Conservation (phyloP, 2,329 filamentous ascomycete genomes). For the Arthroderma sp. region DNA sequence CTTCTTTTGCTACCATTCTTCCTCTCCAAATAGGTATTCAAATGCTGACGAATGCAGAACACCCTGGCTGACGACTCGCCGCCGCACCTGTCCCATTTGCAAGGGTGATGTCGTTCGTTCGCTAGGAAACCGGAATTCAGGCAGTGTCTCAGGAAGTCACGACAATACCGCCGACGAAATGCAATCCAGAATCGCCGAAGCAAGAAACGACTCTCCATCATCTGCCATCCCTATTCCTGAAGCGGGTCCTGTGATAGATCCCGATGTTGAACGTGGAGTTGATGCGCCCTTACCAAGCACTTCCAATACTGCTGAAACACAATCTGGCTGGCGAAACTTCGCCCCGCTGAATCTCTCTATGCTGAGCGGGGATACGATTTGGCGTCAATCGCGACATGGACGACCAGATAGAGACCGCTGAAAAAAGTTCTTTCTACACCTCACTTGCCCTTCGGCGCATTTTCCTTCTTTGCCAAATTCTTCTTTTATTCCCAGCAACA, state of each 20-base stretch:
- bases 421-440: conserved; percentile 2
- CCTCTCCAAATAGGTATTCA: not conserved
- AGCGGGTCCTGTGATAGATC: conserved; percentile 22
- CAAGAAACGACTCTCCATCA: conserved; percentile 36
- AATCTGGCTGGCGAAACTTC: conserved; percentile 32
- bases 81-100: conserved; percentile 96
- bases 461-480: not conserved
- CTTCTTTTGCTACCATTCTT: not conserved
- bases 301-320: conserved; percentile 15
- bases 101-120: conserved; percentile 82
- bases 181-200: conserved; percentile 33
- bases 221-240: conserved; percentile 36
- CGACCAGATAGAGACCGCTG: conserved; percentile 26
- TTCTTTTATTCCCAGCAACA: not conserved
- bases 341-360: conserved; percentile 32
- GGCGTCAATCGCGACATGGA: conserved; percentile 26
- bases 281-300: conserved; percentile 21
- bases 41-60: conserved; percentile 46
- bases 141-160: conserved; percentile 14
- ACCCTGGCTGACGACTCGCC: conserved; percentile 87
- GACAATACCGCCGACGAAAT: conserved; percentile 33
- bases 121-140: conserved; percentile 21
- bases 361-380: conserved; percentile 34
- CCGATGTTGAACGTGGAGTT: conserved; percentile 32
- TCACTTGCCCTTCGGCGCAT: no score